Conservation (phyloP, 306 rosid genomes). For the Carpinus fangiana region DNA sequence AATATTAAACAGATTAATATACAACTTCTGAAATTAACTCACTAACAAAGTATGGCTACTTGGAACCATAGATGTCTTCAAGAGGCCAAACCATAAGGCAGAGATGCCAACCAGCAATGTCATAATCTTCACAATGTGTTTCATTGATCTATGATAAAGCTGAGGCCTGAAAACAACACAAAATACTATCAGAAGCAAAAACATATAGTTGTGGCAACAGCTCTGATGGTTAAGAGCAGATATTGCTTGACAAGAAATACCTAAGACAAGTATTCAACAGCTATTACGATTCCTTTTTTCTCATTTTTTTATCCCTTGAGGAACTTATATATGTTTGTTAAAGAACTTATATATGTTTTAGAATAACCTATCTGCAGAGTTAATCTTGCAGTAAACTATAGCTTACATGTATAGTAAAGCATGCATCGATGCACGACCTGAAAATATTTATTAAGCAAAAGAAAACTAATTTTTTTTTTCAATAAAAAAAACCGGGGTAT, state of each 20-base stretch:
- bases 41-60: conserved; percentile 48
- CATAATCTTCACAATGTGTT: conserved; percentile 48
- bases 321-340: too few species aligned
- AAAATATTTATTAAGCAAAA: too few species aligned
- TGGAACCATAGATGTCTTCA: conserved; percentile 36
- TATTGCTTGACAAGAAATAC: not conserved
- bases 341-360: too few species aligned
- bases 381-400: too few species aligned
- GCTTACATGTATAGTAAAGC: too few species aligned
- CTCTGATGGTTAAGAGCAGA: not conserved
- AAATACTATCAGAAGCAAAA: not conserved
- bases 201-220: not conserved
- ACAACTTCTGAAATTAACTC: conserved; percentile 26
- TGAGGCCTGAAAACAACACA: not conserved
- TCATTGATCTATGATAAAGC: conserved; percentile 23
- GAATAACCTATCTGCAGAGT: too few species aligned
- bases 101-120: conserved; percentile 37
- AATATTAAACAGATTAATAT: not conserved
- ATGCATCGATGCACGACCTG: too few species aligned
- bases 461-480: too few species aligned
- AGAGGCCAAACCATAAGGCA: conserved; percentile 53
- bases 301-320: too few species aligned
- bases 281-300: too few species aligned
- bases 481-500: too few species aligned
- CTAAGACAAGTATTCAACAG: not conserved